A percentile compares a stretch with the other conserved stretches of the same genome.
Evolutionary conservation across 768 basidiomycete genomes (phyloP).

Genomic region (Phlegmacium glaucopus): DNA sequence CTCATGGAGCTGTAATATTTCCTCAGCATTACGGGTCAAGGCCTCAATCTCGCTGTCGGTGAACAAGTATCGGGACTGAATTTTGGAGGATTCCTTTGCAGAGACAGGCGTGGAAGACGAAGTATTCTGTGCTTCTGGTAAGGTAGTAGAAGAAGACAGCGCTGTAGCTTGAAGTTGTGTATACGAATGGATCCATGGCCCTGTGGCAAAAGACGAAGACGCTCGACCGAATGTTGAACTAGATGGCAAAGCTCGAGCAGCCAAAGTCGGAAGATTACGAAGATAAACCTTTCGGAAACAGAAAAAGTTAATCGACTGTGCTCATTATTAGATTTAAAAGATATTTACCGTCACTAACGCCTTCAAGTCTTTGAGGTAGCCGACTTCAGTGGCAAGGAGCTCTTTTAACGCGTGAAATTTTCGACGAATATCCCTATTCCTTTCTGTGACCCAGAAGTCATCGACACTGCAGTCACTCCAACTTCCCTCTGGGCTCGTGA

Average conservation of each 20-base stretch:
- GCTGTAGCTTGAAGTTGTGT: slow-evolving; percentile 31
- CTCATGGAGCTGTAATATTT: slow-evolving; percentile 68
- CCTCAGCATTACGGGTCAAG: slow-evolving; percentile 64
- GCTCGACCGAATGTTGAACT: slow-evolving; percentile 37
- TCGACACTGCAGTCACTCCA: slow-evolving; percentile 25
- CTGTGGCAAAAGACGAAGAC: slow-evolving; percentile 39
- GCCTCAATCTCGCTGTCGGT: slow-evolving; percentile 53
- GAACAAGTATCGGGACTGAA: slow-evolving; percentile 47
- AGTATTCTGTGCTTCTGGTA: slow-evolving; percentile 22
- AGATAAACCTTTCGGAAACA: slow-evolving; percentile 56
- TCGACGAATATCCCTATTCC: slow-evolving; percentile 43
- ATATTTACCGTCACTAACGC: slow-evolving; percentile 66
- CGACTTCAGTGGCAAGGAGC: slow-evolving; percentile 79
- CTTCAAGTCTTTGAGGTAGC: slow-evolving; percentile 77
- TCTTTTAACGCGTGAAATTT: slow-evolving; percentile 80
- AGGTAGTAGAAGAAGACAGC: slow-evolving; percentile 20
- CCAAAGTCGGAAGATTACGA: slow-evolving; percentile 50
- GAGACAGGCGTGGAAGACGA: slow-evolving; percentile 11
- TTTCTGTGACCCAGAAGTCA: slow-evolving; percentile 27
- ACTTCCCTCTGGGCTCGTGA: slow-evolving; percentile 21
- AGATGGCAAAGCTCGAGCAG: slow-evolving; percentile 33
- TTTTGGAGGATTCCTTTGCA: slow-evolving; percentile 26
- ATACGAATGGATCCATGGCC: slow-evolving; percentile 44
- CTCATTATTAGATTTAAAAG: not conserved
- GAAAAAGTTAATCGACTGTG: slow-evolving; percentile 1